phyloP scores from a whole-genome alignment of 768 basidiomycete genomes.

The Collybia sp. region DNA sequence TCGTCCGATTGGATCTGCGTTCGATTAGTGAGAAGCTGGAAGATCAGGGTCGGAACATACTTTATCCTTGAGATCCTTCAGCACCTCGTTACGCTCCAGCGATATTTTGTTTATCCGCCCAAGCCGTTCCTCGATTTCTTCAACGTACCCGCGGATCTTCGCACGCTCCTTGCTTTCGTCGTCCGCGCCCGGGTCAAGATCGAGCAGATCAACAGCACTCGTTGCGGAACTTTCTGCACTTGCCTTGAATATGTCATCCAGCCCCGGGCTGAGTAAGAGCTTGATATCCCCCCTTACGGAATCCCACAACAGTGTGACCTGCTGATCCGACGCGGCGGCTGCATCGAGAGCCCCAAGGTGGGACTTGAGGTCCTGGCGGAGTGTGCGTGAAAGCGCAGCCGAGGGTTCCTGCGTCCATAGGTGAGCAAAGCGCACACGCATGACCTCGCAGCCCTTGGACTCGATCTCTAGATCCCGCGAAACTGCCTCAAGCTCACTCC shows the following conservation, averaged over 20 bases:
- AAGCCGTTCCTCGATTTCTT: constrained; percentile 75
- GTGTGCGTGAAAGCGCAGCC: constrained; percentile 60
- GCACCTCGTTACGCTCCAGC: constrained; percentile 77
- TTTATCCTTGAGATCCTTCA: constrained; percentile 97
- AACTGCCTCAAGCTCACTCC: constrained; percentile 55
- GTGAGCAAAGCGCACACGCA: constrained; percentile 85
- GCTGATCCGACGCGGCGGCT: constrained; percentile 73
- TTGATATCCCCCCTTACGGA: constrained; percentile 60
- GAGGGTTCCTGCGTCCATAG: constrained; percentile 85
- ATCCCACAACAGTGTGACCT: constrained; percentile 72
- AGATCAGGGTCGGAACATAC: constrained; percentile 29
- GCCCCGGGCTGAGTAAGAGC: constrained; percentile 51
- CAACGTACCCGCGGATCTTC: constrained; percentile 62
- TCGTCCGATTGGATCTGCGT: constrained; percentile 89
- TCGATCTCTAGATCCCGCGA: constrained; percentile 75
- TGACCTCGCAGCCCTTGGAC: constrained; percentile 80
- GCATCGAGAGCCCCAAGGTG: constrained; percentile 69
- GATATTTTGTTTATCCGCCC: constrained; percentile 78
- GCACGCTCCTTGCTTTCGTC: constrained; percentile 64
- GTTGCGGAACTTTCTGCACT: constrained; percentile 32
- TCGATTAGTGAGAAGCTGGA: not conserved
- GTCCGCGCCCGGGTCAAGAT: constrained; percentile 65
- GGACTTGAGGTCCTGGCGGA: constrained; percentile 77
- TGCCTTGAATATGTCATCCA: constrained; percentile 58
- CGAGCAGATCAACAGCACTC: constrained; percentile 39